Percentiles rank a stretch among this genome's conserved stretches.
phyloP scores from a whole-genome alignment of 2,329 filamentous ascomycete species.

The Chalara sp. region DNA sequence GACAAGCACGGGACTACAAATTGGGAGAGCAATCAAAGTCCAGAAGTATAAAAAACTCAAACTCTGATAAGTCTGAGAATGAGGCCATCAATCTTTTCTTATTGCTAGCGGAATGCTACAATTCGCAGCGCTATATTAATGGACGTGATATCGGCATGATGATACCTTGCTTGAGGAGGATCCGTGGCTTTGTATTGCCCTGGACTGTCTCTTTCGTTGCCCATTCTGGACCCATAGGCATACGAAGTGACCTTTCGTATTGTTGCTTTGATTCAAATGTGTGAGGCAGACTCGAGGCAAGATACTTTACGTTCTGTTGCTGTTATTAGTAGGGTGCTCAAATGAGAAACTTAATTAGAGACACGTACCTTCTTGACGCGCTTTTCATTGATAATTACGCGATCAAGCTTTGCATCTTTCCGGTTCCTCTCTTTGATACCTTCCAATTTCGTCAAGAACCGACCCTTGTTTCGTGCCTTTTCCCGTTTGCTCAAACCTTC shows the following conservation, averaged over 20 bases:
- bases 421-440: slow-evolving; percentile 72
- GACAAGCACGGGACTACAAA: no score
- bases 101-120: no score
- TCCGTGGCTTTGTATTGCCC: slow-evolving; percentile 77
- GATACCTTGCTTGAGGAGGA: slow-evolving; percentile 85
- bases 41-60: no score
- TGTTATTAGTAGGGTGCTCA: slow-evolving; percentile 4
- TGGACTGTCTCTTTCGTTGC: slow-evolving; percentile 94
- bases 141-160: slow-evolving; percentile 85
- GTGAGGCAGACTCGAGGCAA: slow-evolving; percentile 78
- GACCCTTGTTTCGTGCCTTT: slow-evolving; percentile 47
- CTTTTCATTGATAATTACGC: slow-evolving; percentile 91
- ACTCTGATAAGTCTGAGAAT: no score
- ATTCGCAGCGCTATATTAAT: slow-evolving; percentile 15
- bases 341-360: background rate
- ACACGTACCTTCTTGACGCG: slow-evolving; percentile 69
- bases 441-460: slow-evolving; percentile 58
- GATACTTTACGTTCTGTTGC: slow-evolving; percentile 71
- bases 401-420: slow-evolving; percentile 73
- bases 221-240: slow-evolving; percentile 93
- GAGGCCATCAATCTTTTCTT: no score
- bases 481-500: slow-evolving; percentile 70
- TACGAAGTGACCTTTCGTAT: slow-evolving; percentile 80
- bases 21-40: no score
- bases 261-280: slow-evolving; percentile 82